A percentile compares a stretch with the other conserved stretches of the same genome.
Conservation (phyloP, 805 yeast genomes). For the Ogataea saltuana region DNA sequence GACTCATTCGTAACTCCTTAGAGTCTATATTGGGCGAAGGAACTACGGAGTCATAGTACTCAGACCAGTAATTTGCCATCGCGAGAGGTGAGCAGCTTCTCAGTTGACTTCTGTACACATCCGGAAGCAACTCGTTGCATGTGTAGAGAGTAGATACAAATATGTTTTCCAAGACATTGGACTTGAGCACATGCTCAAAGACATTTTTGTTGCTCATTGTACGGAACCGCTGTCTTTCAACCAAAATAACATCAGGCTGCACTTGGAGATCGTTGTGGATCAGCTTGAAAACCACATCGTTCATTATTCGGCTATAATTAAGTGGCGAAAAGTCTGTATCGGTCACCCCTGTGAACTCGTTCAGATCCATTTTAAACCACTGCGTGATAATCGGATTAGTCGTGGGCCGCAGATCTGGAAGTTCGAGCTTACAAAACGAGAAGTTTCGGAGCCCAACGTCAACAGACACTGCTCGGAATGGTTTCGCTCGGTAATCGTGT, state of each 20-base stretch:
- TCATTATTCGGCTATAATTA: constrained; percentile 29
- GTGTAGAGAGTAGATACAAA: constrained; percentile 31
- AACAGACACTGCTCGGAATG: constrained; percentile 29
- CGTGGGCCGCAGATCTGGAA: not conserved
- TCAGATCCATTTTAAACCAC: constrained; percentile 38
- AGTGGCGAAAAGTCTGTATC: constrained; percentile 30
- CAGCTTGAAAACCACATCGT: constrained; percentile 20
- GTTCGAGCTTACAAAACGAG: constrained; percentile 30
- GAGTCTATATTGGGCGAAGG: constrained; percentile 14
- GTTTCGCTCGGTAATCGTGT: constrained; percentile 11
- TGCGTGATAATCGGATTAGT: constrained; percentile 25
- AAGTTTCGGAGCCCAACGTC: constrained; percentile 40
- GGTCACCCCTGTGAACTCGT: constrained; percentile 19
- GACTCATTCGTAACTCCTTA: constrained; percentile 27
- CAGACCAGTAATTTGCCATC: constrained; percentile 37
- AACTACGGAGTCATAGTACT: constrained; percentile 1
- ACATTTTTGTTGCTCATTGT: constrained; percentile 47
- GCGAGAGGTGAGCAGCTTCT: constrained; percentile 29
- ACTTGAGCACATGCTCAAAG: constrained; percentile 51
- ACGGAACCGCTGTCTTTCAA: constrained; percentile 60
- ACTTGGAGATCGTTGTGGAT: constrained; percentile 12
- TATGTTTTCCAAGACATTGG: constrained; percentile 57
- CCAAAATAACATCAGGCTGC: constrained; percentile 43
- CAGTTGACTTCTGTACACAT: constrained; percentile 13
- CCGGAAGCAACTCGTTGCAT: constrained; percentile 12